Evolutionary conservation across 148 eudicot genomes (phyloP), one percentile per base, ranked within the genome.

Genomic region (Amaranthus cruentus): DNA sequence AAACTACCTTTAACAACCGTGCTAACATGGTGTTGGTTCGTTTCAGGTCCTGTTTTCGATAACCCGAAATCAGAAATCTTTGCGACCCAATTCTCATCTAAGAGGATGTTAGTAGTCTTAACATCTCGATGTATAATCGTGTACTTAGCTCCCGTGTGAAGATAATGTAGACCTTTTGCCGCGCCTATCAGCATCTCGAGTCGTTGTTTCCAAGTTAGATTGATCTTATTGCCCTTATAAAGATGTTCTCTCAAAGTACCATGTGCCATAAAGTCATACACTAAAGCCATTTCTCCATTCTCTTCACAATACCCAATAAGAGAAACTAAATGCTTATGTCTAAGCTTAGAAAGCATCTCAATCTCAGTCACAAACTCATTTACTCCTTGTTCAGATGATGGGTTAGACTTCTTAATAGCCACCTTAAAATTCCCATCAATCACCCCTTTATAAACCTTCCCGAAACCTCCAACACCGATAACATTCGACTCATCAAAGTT

Each of bases 61-160:
- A 86, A 66, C 49, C 89, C 89, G 44, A 86, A 86, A 54, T 86
- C 87, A 0, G 89, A 86, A 0, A 86, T 85, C 79, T 86, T 86
- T 7, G 89, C 84, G 1, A 84, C 79, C 85, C 85, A 82, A 15
- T 84, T 81, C 48, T 84, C 87, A 55, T 84, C 87, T 10, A 78
- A 47, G 4, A 86, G 68, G 44, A 86, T 86, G 46, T 86, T 86
- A 5, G 89, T 86, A 4, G 89, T 86, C 79, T 86, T 86, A 11
- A 86, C 89, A 76, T 86, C 89, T 38, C 89, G 82, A 13, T 86
- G 89, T 2, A 86, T 86, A 43, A 86, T 86, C 0, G 89, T 86
- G 72, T 86, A 86, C 56, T 84, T 86, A 6, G 89, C 66, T 52
- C 89, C 89, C 1, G 89, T 86, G 76, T 86, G 89, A 18, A 86